Percentiles rank a stretch among this genome's conserved stretches.
phyloP scores from a whole-genome alignment of 768 basidiomycete genomes.

The Mycena indigotica region DNA sequence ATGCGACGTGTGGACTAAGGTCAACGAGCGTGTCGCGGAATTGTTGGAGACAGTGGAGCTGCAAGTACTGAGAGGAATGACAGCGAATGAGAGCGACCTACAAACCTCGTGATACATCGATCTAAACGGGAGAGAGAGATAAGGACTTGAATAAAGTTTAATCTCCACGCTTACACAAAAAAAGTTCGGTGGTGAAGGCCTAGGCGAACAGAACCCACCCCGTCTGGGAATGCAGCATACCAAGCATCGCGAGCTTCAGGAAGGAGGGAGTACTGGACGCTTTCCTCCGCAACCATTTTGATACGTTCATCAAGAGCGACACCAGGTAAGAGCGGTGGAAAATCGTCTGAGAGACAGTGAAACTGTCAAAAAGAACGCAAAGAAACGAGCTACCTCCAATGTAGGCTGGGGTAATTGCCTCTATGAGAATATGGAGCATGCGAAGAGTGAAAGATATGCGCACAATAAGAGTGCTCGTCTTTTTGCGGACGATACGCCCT shows the following conservation, averaged over 20 bases:
- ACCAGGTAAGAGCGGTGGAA: slow-evolving; percentile 13
- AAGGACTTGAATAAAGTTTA: too few relatives aligned
- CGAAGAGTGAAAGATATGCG: slow-evolving; percentile 1
- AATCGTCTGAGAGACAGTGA: slow-evolving; percentile 7
- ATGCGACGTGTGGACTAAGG: slow-evolving; percentile 3
- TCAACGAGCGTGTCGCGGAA: slow-evolving; percentile 20
- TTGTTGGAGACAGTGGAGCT: slow-evolving; percentile 19
- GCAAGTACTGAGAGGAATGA: not conserved
- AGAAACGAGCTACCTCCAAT: slow-evolving; percentile 6
- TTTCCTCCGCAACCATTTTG: slow-evolving; percentile 17
- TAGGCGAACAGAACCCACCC: slow-evolving; percentile 5
- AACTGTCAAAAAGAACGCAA: not conserved
- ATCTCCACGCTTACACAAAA: slow-evolving; percentile 16
- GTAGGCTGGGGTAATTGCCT: slow-evolving; percentile 5
- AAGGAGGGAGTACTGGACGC: slow-evolving; percentile 11
- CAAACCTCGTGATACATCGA: slow-evolving; percentile 22
- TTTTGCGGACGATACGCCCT: slow-evolving; percentile 7
- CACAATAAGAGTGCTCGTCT: slow-evolving; percentile 10
- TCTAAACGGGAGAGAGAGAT: slow-evolving; percentile 1
- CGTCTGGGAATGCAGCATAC: slow-evolving; percentile 18
- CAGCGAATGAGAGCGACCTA: not conserved
- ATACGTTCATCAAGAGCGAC: slow-evolving; percentile 14
- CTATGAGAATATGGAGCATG: too few relatives aligned
- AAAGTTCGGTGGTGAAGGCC: slow-evolving; percentile 16
- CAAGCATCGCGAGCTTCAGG: slow-evolving; percentile 9